These are phyloP conservation scores for Rhododendron ovatum DNA, from an alignment of 148 eudicot species.

Conservation along the genomic window DNA sequence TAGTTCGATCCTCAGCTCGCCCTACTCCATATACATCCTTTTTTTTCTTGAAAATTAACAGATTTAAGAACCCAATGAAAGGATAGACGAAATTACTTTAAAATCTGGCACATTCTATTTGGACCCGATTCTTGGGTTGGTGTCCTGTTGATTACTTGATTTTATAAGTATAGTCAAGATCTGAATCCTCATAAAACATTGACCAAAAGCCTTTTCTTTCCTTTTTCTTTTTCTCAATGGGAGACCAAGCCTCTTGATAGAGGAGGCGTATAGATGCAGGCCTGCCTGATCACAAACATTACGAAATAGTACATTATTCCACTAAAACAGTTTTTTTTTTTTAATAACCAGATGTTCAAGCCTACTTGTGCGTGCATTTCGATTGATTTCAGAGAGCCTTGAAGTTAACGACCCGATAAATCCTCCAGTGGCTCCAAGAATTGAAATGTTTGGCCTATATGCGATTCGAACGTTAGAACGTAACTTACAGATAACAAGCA, in stretches of 20 bases:
- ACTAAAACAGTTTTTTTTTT: not conserved
- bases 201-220: not conserved
- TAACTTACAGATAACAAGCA: too few relatives aligned
- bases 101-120: not conserved
- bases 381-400: too few relatives aligned
- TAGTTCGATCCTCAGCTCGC: not conserved
- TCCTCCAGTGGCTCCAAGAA: too few relatives aligned
- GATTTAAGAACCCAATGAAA: not conserved
- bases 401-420: too few relatives aligned
- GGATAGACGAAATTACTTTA: not conserved
- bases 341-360: too few relatives aligned
- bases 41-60: not conserved
- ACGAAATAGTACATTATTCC: not conserved
- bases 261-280: not conserved
- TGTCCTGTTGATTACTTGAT: not conserved
- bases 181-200: not conserved
- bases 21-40: not conserved
- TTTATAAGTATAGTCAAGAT: not conserved
- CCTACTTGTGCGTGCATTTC: too few relatives aligned
- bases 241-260: not conserved
- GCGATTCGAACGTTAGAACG: not conserved
- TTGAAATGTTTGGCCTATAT: too few relatives aligned
- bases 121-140: not conserved
- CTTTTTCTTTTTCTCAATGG: not conserved
- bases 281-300: not conserved